Evolutionary conservation across 495 filamentous ascomycete genomes (phyloP), one percentile per base, ranked within the genome.

Genomic region (Penicillium robsamsonii): DNA sequence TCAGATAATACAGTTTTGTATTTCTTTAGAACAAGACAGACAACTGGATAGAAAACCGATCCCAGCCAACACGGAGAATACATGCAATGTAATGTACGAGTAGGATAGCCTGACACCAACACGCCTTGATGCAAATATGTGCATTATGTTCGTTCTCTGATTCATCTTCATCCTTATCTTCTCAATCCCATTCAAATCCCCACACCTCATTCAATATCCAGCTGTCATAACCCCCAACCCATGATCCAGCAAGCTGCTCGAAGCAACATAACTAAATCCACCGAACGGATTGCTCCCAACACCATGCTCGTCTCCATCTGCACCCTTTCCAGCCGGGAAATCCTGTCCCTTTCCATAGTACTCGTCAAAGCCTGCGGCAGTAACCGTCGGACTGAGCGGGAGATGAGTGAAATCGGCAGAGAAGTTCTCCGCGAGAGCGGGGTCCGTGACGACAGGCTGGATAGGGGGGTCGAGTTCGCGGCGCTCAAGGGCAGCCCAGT

Each of bases 361-460:
- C 30, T 76, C 70, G 24, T 74, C 73, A 30, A 72, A 67, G 0
- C 64, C 63, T 31, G n/a, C 33, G 0, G 46, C 42, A 3, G 70
- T 75, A 15, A 86, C 63, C 0, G 88, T 78, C 7, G 91, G 91
- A 63, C 90, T 94, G 22, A 97, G 73, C 6, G 89, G 81, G 56
- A 96, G 62, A 47, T 87, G 82, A 8, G 94, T 98, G 67, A 98
- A 98, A 55, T 96, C 91, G 0, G 68, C 71, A 3, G 87, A 82
- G 71, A 98, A 98, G 70, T 97, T 97, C 81, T 98, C 94, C 2
- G 94, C 94, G 9, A 96, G 77, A 63, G 92, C 91, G 0, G 95
- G 95, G 63, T 97, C 90, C 0, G 94, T 97, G 58, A 98, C 90
- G 57, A 97, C 74, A 3, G 94, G 94, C 64, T 87, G 81, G 60